These are phyloP conservation scores for Hypoxylon sp. DNA, from an alignment of 2,329 filamentous ascomycete species.

Conservation along the genomic window DNA sequence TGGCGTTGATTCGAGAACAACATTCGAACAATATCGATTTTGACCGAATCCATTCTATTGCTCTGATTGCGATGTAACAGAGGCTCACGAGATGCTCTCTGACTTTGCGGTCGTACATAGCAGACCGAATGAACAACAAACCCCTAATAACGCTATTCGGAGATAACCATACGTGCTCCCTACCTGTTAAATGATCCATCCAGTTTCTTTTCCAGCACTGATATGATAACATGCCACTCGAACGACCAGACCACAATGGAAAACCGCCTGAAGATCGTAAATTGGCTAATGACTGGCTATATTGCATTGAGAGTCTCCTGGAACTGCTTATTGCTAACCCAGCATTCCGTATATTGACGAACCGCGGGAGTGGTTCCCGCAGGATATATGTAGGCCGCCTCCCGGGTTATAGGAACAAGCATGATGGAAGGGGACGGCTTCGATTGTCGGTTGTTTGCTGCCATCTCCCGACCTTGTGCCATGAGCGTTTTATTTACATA, in stretches of 20 bases:
- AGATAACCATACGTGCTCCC: not conserved
- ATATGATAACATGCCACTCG: not conserved
- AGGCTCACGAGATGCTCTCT: not conserved
- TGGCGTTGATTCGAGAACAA: conserved; percentile 5
- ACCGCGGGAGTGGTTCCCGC: too few species aligned
- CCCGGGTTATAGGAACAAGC: not conserved
- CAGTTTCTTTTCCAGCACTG: not conserved
- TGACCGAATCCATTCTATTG: not conserved
- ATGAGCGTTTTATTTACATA: not conserved
- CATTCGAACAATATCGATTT: not conserved
- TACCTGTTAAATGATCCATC: too few species aligned
- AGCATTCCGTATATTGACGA: not conserved
- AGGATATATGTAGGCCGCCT: not conserved
- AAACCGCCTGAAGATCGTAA: too few species aligned
- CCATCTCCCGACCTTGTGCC: not conserved
- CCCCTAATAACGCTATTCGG: too few species aligned
- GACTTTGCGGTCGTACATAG: not conserved
- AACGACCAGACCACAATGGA: too few species aligned
- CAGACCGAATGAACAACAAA: not conserved
- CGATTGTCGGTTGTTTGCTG: not conserved
- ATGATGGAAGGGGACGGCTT: too few species aligned
- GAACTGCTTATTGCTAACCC: not conserved
- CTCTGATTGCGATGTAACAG: not conserved
- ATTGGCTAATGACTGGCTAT: too few species aligned
- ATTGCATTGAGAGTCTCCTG: not conserved